Percentiles rank a stretch among this genome's conserved stretches.
Evolutionary conservation across 345 rosid species (phyloP).

Genomic region (Moricandia arvensis): DNA sequence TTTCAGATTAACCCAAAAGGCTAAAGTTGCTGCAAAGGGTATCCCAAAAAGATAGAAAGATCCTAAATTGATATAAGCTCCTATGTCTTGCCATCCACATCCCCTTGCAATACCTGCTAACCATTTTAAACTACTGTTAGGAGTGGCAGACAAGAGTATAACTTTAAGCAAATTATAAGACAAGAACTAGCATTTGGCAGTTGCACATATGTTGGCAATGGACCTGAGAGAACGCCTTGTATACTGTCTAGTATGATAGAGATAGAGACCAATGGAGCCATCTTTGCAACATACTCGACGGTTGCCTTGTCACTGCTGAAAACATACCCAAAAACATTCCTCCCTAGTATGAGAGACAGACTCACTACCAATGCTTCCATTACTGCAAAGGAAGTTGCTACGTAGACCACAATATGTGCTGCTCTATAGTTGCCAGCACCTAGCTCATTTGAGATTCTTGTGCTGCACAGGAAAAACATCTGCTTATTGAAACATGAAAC

Average conservation of each 20-base stretch:
- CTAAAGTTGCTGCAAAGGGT: too few relatives aligned
- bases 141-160: not conserved
- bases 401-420: constrained; percentile 48
- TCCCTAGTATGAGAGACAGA: constrained; percentile 40
- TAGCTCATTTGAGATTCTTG: too few relatives aligned
- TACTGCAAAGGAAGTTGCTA: constrained; percentile 41
- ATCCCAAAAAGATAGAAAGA: too few relatives aligned
- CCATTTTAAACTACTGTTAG: not conserved
- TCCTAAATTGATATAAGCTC: constrained; percentile 39
- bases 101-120: constrained; percentile 74
- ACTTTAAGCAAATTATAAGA: too few relatives aligned
- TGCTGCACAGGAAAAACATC: too few relatives aligned
- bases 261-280: constrained; percentile 68
- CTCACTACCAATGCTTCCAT: constrained; percentile 45
- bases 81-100: constrained; percentile 83
- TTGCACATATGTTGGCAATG: not conserved
- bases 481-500: too few relatives aligned
- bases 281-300: constrained; percentile 54
- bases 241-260: constrained; percentile 60
- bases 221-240: constrained; percentile 73
- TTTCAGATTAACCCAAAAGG: too few relatives aligned
- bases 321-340: constrained; percentile 55
- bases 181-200: too few relatives aligned
- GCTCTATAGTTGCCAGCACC: constrained; percentile 34
- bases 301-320: constrained; percentile 76